Evolutionary conservation across 768 basidiomycete species (phyloP).

Genomic region (Floccularia luteovirens): DNA sequence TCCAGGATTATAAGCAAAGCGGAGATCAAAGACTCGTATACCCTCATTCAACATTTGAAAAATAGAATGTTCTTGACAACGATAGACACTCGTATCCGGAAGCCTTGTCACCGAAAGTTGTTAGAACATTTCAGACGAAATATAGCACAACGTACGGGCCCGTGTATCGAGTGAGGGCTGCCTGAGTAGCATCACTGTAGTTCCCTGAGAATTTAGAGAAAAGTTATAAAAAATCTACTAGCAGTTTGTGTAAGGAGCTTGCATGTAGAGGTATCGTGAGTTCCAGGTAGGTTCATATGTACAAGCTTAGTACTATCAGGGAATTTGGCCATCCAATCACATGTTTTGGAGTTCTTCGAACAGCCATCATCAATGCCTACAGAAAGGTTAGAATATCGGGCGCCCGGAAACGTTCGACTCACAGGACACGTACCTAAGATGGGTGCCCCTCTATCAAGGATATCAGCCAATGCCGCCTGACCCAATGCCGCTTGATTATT

Average conservation of each 20-base stretch:
- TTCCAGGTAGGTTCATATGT: constrained; percentile 45
- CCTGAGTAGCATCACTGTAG: constrained; percentile 33
- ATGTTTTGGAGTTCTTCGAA: constrained; percentile 22
- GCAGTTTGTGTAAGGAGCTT: constrained; percentile 4
- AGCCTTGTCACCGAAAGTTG: constrained; percentile 5
- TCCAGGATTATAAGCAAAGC: constrained; percentile 41
- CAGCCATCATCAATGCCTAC: constrained; percentile 27
- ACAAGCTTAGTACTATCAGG: constrained; percentile 33
- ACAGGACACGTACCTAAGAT: constrained; percentile 17
- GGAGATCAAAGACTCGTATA: constrained; percentile 42
- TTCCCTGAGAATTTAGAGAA: constrained; percentile 26
- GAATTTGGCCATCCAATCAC: constrained; percentile 38
- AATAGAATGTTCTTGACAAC: constrained; percentile 39
- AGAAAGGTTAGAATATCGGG: background rate
- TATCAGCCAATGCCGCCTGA: constrained; percentile 18
- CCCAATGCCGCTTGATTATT: constrained; percentile 11
- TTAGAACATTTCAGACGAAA: background rate
- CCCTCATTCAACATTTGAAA: constrained; percentile 39
- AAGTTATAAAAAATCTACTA: background rate
- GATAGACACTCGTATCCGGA: constrained; percentile 22
- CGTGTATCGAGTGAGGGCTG: constrained; percentile 32
- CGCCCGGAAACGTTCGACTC: background rate
- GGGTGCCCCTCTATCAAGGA: constrained; percentile 20
- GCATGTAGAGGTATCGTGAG: constrained; percentile 44
- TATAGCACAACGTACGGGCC: constrained; percentile 26